Evolutionary conservation across 78 protist genomes (phyloP).

Genomic region (Chrysochromulina parva): DNA sequence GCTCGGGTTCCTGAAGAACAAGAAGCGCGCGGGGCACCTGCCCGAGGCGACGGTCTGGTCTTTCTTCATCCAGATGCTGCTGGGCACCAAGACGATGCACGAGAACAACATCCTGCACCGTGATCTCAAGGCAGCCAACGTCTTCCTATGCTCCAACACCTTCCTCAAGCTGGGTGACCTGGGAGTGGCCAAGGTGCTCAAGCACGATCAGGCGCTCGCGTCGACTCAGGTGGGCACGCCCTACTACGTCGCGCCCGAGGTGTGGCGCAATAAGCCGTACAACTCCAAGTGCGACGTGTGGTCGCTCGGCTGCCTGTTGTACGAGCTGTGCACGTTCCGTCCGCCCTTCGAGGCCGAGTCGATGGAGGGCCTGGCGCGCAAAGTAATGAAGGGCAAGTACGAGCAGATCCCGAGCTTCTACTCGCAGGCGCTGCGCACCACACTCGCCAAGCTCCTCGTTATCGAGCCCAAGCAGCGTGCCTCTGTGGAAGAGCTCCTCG

Average conservation of each 20-base stretch:
- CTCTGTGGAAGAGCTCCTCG: neutral
- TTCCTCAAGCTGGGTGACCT: conserved; percentile 38
- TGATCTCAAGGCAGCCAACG: conserved; percentile 63
- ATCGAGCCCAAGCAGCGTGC: neutral
- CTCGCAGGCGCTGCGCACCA: neutral
- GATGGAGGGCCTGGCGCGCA: conserved; percentile 24
- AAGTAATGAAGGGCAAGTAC: neutral
- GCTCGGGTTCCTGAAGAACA: neutral
- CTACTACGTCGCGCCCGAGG: conserved; percentile 26
- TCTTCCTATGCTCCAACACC: conserved; percentile 30
- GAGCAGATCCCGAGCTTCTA: neutral
- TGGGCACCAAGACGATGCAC: conserved; percentile 51
- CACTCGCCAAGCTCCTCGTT: neutral
- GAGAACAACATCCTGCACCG: conserved; percentile 52
- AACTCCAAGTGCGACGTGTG: conserved; percentile 43
- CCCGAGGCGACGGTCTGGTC: neutral
- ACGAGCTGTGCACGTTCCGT: conserved; percentile 52
- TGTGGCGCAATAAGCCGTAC: conserved; percentile 19
- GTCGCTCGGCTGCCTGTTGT: conserved; percentile 52
- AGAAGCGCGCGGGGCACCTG: neutral
- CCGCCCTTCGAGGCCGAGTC: conserved; percentile 41
- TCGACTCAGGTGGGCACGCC: conserved; percentile 24
- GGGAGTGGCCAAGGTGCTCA: conserved; percentile 35
- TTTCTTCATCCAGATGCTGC: conserved; percentile 30
- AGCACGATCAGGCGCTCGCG: neutral